These are phyloP conservation scores for Tulasnella sp. DNA, from an alignment of 768 basidiomycete species.

Conservation along the genomic window DNA sequence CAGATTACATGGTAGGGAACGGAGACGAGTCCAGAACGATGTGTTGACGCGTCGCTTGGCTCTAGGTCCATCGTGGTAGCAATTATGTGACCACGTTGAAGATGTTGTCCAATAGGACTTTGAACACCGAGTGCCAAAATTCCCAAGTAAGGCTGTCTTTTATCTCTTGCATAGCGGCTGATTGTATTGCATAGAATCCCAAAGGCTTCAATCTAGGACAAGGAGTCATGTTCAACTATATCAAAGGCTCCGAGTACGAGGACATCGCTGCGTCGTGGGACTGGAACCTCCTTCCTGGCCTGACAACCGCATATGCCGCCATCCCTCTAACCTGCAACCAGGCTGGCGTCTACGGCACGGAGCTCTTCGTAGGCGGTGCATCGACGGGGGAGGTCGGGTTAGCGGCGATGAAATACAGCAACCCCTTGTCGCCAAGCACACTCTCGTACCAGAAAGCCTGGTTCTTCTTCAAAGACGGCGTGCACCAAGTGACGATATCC, in stretches of 20 bases:
- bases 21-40: neutral
- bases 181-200: slow-evolving; percentile 34
- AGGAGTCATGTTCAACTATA: slow-evolving; percentile 43
- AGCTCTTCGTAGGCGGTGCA: slow-evolving; percentile 26
- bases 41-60: neutral
- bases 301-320: slow-evolving; percentile 47
- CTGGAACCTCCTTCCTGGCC: slow-evolving; percentile 67
- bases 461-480: slow-evolving; percentile 56
- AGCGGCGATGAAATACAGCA: slow-evolving; percentile 53
- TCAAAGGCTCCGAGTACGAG: slow-evolving; percentile 40
- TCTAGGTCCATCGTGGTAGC: slow-evolving; percentile 47
- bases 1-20: slow-evolving; percentile 51
- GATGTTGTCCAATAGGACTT: slow-evolving; percentile 48
- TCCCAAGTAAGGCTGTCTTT: neutral
- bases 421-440: slow-evolving; percentile 40
- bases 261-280: slow-evolving; percentile 63
- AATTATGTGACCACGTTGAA: slow-evolving; percentile 50
- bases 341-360: slow-evolving; percentile 41
- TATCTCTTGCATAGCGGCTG: neutral
- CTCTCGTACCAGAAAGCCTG: slow-evolving; percentile 54
- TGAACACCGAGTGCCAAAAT: slow-evolving; percentile 53
- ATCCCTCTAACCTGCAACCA: slow-evolving; percentile 42
- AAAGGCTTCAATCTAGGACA: slow-evolving; percentile 60
- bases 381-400: slow-evolving; percentile 44
- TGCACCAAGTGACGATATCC: slow-evolving; percentile 53